These are phyloP conservation scores for Nemania bipapillata DNA, from an alignment of 2,329 filamentous ascomycete species.

Conservation along the genomic window DNA sequence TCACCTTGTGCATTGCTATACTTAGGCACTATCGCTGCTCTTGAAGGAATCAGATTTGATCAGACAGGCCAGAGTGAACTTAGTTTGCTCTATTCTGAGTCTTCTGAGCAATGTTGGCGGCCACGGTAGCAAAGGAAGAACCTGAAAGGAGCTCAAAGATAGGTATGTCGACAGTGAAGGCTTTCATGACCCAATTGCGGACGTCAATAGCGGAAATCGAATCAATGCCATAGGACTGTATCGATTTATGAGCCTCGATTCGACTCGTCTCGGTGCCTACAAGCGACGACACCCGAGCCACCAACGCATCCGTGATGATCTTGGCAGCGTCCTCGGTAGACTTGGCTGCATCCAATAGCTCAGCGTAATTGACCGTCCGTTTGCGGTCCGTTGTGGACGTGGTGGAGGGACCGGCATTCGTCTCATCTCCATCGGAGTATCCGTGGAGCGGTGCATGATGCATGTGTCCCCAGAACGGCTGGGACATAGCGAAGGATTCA, in stretches of 20 bases:
- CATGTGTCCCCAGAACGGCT: conserved; percentile 37
- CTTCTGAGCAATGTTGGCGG: too few species aligned
- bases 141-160: conserved; percentile 35
- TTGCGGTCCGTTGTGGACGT: not conserved
- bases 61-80: too few species aligned
- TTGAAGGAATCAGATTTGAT: too few species aligned
- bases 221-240: conserved; percentile 35
- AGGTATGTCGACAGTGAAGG: conserved; percentile 31
- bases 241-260: conserved; percentile 24
- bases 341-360: not conserved
- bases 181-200: conserved; percentile 33
- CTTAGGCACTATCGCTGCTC: too few species aligned
- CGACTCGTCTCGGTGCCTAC: conserved; percentile 23
- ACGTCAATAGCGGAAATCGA: conserved; percentile 33
- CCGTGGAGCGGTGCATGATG: conserved; percentile 14
- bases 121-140: not conserved
- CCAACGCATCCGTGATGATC: conserved; percentile 12
- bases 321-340: conserved; percentile 5
- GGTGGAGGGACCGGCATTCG: not conserved
- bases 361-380: too few species aligned
- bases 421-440: conserved; percentile 31
- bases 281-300: conserved; percentile 16
- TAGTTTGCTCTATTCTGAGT: too few species aligned
- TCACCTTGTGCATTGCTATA: too few species aligned
- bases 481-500: not conserved